A percentile compares a stretch with the other conserved stretches of the same genome.
phyloP scores from a whole-genome alignment of 306 rosid species.

The Quercus aquifolioides region DNA sequence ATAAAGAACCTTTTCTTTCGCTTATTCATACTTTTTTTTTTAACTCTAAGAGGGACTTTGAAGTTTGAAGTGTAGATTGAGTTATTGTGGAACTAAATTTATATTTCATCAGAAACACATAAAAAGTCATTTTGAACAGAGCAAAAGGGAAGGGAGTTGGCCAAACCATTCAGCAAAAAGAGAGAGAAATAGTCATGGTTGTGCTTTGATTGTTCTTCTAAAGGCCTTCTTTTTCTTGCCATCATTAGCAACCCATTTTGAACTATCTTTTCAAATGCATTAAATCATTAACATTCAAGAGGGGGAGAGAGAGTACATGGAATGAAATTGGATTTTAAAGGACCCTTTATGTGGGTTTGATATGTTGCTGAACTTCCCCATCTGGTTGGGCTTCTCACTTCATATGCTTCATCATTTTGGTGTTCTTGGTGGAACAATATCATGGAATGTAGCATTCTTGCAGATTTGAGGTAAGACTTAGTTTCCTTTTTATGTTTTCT shows the following conservation, averaged over 20 bases:
- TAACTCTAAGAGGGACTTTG: too few relatives aligned
- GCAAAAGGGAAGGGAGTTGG: too few relatives aligned
- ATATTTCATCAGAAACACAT: too few relatives aligned
- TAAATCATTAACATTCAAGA: conserved; percentile 28
- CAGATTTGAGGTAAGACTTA: conserved; percentile 37
- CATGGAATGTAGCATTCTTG: conserved; percentile 35
- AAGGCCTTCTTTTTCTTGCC: conserved; percentile 34
- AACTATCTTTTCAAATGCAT: conserved; percentile 17
- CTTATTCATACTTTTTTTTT: too few relatives aligned
- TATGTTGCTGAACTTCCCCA: conserved; percentile 42
- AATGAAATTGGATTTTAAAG: conserved; percentile 33
- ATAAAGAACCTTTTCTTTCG: too few relatives aligned
- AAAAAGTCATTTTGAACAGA: too few relatives aligned
- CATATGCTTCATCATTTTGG: conserved; percentile 12
- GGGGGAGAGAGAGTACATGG: not conserved
- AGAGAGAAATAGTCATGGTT: conserved; percentile 39
- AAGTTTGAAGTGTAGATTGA: too few relatives aligned
- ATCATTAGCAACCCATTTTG: conserved; percentile 25
- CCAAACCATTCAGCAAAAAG: not conserved
- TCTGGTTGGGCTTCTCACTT: conserved; percentile 32
- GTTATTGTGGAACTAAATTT: too few relatives aligned
- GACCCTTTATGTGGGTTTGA: conserved; percentile 59
- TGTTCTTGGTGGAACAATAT: conserved; percentile 8
- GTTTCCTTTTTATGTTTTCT: conserved; percentile 2
- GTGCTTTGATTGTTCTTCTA: conserved; percentile 36